These are phyloP conservation scores for Phytophthora pseudosyringae DNA, from an alignment of 352 stramenopile species.

Conservation along the genomic window DNA sequence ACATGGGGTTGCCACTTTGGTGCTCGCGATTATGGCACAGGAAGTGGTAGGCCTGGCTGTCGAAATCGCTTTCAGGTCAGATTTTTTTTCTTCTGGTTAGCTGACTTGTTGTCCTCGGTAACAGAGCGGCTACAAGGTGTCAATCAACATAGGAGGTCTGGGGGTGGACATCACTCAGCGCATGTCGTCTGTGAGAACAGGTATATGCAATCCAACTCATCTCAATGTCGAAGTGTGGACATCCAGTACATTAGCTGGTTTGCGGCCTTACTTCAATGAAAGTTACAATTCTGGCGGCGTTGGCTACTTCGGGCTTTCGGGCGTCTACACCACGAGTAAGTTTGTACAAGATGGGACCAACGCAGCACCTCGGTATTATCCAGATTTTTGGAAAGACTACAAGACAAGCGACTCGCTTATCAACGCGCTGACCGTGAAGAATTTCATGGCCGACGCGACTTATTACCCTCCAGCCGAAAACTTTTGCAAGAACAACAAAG, in stretches of 20 bases:
- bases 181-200: conserved; percentile 39
- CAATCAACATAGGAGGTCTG: conserved; percentile 13
- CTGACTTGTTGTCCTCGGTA: too few species aligned
- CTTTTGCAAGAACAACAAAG: conserved; percentile 35
- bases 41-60: background rate
- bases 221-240: conserved; percentile 69
- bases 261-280: conserved; percentile 52
- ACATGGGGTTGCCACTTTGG: background rate
- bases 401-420: conserved; percentile 45
- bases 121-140: conserved; percentile 44
- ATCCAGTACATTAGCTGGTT: conserved; percentile 30
- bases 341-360: conserved; percentile 33
- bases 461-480: conserved; percentile 41
- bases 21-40: background rate
- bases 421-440: conserved; percentile 22
- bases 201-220: conserved; percentile 58
- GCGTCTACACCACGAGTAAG: conserved; percentile 51
- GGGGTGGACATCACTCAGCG: conserved; percentile 30
- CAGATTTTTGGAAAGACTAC: conserved; percentile 67
- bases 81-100: too few species aligned
- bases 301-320: conserved; percentile 48
- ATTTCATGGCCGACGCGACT: conserved; percentile 32
- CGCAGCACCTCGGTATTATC: conserved; percentile 29
- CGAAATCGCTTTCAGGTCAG: too few species aligned
- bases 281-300: conserved; percentile 39